Evolutionary conservation across 768 basidiomycete genomes (phyloP), one percentile per base, ranked within the genome.

Genomic region (Astraeus odoratus): DNA sequence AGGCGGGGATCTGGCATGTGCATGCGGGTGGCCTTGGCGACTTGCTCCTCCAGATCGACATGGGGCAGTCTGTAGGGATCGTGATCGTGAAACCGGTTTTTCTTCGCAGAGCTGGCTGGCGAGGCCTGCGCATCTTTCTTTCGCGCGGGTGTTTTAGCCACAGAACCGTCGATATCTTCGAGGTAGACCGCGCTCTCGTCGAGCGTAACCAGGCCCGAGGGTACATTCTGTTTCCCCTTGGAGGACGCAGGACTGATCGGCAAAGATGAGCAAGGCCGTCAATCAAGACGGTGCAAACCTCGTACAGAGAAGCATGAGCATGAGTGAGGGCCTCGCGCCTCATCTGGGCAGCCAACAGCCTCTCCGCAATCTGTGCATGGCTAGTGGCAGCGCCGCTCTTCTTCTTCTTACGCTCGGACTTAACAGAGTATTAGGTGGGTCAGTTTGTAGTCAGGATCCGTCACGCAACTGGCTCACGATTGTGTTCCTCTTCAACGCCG

Each of bases 41-140:
- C 66, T 13, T 67, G 71, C 34, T 75, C 75, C 30, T 82, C 78
- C 51, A 94, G 55, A 51, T 92, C 71, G 42, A 94, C 72, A 18
- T 86, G 84, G 2, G 96, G 96, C 10, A 99, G 75, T n/a, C 70
- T 79, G 63, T 99, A 99, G 15, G 94, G 93, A 60, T 99, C 96
- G 54, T 88, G 81, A 57, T 87, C 83, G 49, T 77, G 70, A 58
- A 81, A 85, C 49, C 76, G 77, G 49, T 63, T 68, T 61, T 80
- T 84, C 63, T 77, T 83, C 43, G 67, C 70, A 1, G 81, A 71
- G 24, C 75, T 77, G 12, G 67, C 64, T 1, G 76, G 70, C 1
- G 76, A 65, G 15, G 69, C 64, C 4, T 63, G 52, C 12, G 24
- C 47, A 12, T 52, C 53, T 38, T 50, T 57, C 24, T 44, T 57